Conservation (phyloP, 2,329 filamentous ascomycete species). For the Ophiostoma piceae region DNA sequence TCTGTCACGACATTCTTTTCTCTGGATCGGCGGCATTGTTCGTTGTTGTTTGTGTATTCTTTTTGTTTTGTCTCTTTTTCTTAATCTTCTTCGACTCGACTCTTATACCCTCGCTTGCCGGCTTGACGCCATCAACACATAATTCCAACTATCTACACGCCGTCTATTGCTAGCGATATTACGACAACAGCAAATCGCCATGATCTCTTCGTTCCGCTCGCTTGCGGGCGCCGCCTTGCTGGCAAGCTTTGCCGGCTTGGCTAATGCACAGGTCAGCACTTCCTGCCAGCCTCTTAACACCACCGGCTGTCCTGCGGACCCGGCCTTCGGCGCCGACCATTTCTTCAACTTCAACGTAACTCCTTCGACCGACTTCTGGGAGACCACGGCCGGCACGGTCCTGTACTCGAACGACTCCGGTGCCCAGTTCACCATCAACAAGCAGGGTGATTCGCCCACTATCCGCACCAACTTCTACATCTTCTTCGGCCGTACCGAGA, state of each 20-base stretch:
- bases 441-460: slow-evolving; percentile 70
- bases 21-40: neutral
- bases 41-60: neutral
- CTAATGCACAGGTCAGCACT: slow-evolving; percentile 66
- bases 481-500: slow-evolving; percentile 76
- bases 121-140: neutral
- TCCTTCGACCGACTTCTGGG: slow-evolving; percentile 56
- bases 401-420: slow-evolving; percentile 54
- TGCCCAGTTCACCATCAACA: slow-evolving; percentile 65
- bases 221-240: slow-evolving; percentile 5
- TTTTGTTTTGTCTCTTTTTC: neutral
- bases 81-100: neutral
- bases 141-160: neutral
- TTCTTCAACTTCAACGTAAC: slow-evolving; percentile 60
- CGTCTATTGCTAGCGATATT: neutral
- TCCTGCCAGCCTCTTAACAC: slow-evolving; percentile 70
- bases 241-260: slow-evolving; percentile 12
- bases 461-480: slow-evolving; percentile 77
- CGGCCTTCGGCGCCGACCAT: slow-evolving; percentile 62
- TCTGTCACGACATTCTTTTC: neutral
- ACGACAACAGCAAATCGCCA: neutral
- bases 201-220: neutral
- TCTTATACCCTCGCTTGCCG: neutral
- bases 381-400: slow-evolving; percentile 61
- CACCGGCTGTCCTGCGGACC: slow-evolving; percentile 62